Conservation (phyloP, 257 asterid species). For the Oldenlandia corymbosa region DNA sequence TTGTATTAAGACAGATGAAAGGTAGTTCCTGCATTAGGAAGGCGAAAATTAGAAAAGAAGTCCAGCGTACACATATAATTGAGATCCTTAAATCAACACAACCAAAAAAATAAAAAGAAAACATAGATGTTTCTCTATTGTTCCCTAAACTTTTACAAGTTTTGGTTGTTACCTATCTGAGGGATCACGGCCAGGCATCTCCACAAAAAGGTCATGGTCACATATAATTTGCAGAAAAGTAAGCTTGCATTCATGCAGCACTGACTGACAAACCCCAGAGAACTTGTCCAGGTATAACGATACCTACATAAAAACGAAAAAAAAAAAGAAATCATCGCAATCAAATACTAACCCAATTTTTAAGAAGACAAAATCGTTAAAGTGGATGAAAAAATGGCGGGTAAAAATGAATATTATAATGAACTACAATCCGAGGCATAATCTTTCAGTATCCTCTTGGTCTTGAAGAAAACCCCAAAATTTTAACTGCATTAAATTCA, state of each 20-base stretch:
- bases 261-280: slow-evolving; percentile 93
- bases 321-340: slow-evolving; percentile 16
- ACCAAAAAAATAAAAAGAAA: neutral
- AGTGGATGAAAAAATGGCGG: no score
- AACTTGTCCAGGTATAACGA: slow-evolving; percentile 97
- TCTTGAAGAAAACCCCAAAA: neutral
- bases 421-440: neutral
- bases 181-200: slow-evolving; percentile 99
- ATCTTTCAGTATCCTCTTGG: neutral
- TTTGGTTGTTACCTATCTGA: slow-evolving; percentile 71
- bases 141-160: neutral
- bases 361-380: slow-evolving; percentile 7
- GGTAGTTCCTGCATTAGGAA: slow-evolving; percentile 66
- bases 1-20: slow-evolving; percentile 90
- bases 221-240: slow-evolving; percentile 90
- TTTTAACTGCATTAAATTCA: slow-evolving; percentile 1
- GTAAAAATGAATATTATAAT: neutral
- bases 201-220: slow-evolving; percentile 97
- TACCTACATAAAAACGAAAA: slow-evolving; percentile 45
- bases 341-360: neutral
- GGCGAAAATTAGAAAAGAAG: neutral
- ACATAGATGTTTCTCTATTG: neutral
- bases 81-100: neutral
- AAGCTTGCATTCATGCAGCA: slow-evolving; percentile 97
- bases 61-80: neutral